Evolutionary conservation across 1,284 basidiomycete genomes (phyloP).

Genomic region (Ganoderma lucidum): DNA sequence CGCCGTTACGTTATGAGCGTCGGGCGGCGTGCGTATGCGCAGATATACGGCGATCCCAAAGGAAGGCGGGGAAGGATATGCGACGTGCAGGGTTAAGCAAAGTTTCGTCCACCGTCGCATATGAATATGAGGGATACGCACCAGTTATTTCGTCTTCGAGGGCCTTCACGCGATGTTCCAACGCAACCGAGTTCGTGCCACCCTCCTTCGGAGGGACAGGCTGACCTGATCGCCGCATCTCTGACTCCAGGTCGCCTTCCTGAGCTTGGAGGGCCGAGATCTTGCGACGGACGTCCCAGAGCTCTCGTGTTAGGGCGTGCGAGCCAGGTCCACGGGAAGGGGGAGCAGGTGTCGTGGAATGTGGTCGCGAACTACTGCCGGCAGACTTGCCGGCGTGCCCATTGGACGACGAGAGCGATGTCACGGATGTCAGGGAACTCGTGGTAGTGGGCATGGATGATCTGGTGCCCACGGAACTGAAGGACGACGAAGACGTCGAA

Average conservation of each 20-base stretch:
- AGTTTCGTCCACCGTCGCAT: not conserved
- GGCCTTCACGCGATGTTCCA: conserved; percentile 21
- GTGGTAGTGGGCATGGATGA: conserved; percentile 1
- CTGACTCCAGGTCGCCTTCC: conserved; percentile 41
- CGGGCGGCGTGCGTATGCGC: not conserved
- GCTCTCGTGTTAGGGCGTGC: conserved; percentile 39
- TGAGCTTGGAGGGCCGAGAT: conserved; percentile 44
- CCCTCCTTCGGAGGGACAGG: conserved; percentile 25
- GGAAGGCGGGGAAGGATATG: not conserved
- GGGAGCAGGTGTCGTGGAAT: conserved; percentile 10
- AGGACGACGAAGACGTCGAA: not conserved
- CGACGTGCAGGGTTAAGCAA: not conserved
- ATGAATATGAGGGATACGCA: conserved; percentile 16
- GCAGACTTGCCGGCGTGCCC: not conserved
- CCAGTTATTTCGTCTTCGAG: conserved; percentile 29
- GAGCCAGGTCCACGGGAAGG: conserved; percentile 15
- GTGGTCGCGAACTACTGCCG: conserved; percentile 1
- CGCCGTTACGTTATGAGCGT: conserved; percentile 5
- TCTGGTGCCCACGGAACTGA: conserved; percentile 4
- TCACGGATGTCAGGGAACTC: not conserved
- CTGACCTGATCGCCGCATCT: conserved; percentile 38
- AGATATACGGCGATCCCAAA: conserved; percentile 1
- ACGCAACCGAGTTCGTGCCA: conserved; percentile 17
- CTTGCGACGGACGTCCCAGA: conserved; percentile 46
- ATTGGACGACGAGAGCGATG: not conserved